These are phyloP conservation scores for Litchi chinensis DNA, from an alignment of 345 rosid genomes.

Conservation along the genomic window DNA sequence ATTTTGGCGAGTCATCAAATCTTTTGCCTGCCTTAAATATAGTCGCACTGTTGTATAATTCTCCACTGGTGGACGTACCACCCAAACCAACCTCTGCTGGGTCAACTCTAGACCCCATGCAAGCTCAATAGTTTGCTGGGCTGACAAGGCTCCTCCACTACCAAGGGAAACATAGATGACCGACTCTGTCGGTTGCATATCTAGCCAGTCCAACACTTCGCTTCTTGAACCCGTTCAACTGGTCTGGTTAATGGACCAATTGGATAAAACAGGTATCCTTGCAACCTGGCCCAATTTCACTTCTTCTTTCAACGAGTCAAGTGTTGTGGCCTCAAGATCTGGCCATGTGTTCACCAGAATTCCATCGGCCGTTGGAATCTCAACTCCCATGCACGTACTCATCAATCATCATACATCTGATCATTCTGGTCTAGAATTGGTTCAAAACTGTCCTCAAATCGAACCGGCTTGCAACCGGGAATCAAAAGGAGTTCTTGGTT, in stretches of 20 bases:
- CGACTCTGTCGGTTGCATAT: slow-evolving; percentile 44
- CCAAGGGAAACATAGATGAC: slow-evolving; percentile 68
- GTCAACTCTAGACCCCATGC: slow-evolving; percentile 44
- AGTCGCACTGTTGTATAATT: slow-evolving; percentile 2
- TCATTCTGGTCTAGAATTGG: too few relatives aligned
- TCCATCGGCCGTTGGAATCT: too few relatives aligned
- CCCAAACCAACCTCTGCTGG: slow-evolving; percentile 44
- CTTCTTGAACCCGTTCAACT: neutral
- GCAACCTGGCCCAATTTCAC: slow-evolving; percentile 10
- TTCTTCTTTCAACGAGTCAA: too few relatives aligned
- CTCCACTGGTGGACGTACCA: slow-evolving; percentile 34
- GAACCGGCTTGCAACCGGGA: too few relatives aligned
- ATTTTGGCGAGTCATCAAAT: slow-evolving; percentile 10
- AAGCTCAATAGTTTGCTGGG: slow-evolving; percentile 39
- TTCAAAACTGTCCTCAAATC: too few relatives aligned
- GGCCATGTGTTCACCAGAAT: too few relatives aligned
- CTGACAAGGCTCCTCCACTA: slow-evolving; percentile 57
- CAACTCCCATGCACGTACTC: too few relatives aligned
- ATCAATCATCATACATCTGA: too few relatives aligned
- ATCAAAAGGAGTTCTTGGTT: too few relatives aligned
- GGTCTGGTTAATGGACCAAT: slow-evolving; percentile 28
- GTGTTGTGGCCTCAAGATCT: too few relatives aligned
- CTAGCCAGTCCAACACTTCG: slow-evolving; percentile 39
- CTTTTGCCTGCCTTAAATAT: slow-evolving; percentile 12
- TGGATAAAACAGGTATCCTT: too few relatives aligned